A percentile compares a stretch with the other conserved stretches of the same genome.
These are phyloP conservation scores for Starmera pachycereana DNA, from an alignment of 805 yeast genomes.

Conservation along the genomic window DNA sequence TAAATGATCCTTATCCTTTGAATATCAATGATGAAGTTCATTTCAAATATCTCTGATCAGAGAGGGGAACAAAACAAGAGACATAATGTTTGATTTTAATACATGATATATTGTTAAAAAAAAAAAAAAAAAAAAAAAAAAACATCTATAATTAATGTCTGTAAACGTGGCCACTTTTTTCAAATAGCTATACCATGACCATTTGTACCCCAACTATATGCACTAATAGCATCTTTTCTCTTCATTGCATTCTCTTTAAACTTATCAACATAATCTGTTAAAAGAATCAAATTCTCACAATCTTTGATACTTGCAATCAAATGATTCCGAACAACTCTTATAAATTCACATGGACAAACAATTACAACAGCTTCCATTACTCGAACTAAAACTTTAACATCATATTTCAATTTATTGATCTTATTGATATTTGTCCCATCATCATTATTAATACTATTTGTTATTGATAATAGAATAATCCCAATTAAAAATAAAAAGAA, in stretches of 20 bases:
- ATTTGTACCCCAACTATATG: conserved; percentile 26
- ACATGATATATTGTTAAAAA: too few species aligned
- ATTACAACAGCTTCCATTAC: conserved; percentile 19
- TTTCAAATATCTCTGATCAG: background rate
- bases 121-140: too few species aligned
- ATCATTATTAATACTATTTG: conserved; percentile 11
- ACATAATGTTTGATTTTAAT: too few species aligned
- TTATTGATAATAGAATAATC: conserved; percentile 11
- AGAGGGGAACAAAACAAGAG: too few species aligned
- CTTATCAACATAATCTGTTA: conserved; percentile 10
- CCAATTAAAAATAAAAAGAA: conserved; percentile 14
- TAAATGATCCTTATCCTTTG: background rate
- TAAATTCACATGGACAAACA: conserved; percentile 17
- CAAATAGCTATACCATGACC: conserved; percentile 27
- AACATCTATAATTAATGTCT: too few species aligned
- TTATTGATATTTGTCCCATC: conserved; percentile 8
- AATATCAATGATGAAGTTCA: background rate
- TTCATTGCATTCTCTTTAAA: conserved; percentile 13
- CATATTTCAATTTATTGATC: conserved; percentile 15
- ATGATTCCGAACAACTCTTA: conserved; percentile 16
- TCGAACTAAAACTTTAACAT: conserved; percentile 14
- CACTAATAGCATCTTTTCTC: conserved; percentile 20
- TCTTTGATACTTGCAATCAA: conserved; percentile 14
- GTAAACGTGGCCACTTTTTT: background rate
- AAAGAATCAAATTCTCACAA: conserved; percentile 14